These are phyloP conservation scores for Scheffersomyces parashehatae DNA, from an alignment of 1,139 yeast genomes.

Conservation along the genomic window DNA sequence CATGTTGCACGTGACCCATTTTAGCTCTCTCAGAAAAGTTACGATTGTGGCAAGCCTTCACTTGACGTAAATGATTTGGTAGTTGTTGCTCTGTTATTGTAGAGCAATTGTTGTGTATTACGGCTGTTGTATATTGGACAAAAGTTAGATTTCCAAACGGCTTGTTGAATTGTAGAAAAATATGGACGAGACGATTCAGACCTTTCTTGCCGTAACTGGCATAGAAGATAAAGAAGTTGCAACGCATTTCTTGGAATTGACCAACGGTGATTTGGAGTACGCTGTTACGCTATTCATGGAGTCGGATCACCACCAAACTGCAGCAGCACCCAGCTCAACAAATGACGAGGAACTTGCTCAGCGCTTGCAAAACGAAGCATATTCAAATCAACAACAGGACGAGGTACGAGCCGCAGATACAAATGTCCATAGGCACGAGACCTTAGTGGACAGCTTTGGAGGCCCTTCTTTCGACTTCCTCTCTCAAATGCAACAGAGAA, in stretches of 20 bases:
- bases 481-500: constrained; percentile 10
- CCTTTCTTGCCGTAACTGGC: constrained; percentile 85
- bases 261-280: constrained; percentile 76
- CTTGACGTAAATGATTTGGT: too few relatives aligned
- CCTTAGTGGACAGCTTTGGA: constrained; percentile 52
- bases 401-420: constrained; percentile 66
- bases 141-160: too few relatives aligned
- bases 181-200: constrained; percentile 61
- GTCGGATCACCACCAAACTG: constrained; percentile 12
- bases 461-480: constrained; percentile 11
- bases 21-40: too few relatives aligned
- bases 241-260: constrained; percentile 73
- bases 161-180: neutral
- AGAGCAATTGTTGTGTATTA: too few relatives aligned
- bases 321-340: constrained; percentile 16
- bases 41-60: too few relatives aligned
- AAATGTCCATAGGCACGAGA: constrained; percentile 80
- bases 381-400: constrained; percentile 28
- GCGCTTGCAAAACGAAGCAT: constrained; percentile 66
- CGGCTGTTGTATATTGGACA: too few relatives aligned
- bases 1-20: too few relatives aligned
- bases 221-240: constrained; percentile 71
- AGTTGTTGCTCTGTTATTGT: too few relatives aligned
- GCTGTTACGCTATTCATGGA: constrained; percentile 89
- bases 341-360: constrained; percentile 65